phyloP scores from a whole-genome alignment of 306 rosid genomes.

The Inga leiocalycina region DNA sequence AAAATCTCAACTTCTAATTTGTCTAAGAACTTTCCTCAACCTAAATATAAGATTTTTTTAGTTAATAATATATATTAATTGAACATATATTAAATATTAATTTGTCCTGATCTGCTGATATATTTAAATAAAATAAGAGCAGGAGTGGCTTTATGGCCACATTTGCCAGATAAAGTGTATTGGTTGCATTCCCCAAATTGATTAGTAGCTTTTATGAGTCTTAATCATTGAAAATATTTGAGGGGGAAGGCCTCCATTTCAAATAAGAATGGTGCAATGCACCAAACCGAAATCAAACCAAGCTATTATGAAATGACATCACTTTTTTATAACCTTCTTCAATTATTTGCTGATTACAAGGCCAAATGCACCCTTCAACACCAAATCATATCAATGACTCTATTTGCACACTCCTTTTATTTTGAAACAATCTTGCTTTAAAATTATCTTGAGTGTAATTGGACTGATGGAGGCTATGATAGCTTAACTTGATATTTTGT shows the following conservation, averaged over 20 bases:
- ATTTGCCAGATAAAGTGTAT: not conserved
- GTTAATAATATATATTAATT: too few species aligned
- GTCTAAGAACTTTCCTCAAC: not conserved
- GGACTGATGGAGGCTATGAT: too few species aligned
- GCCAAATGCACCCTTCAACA: slow-evolving; percentile 10
- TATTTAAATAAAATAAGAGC: not conserved
- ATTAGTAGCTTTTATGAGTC: not conserved
- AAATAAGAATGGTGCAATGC: slow-evolving; percentile 30
- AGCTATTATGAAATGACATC: slow-evolving; percentile 36
- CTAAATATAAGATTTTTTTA: not conserved
- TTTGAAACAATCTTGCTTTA: too few species aligned
- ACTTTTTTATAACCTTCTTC: slow-evolving; percentile 18
- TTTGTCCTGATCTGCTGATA: not conserved
- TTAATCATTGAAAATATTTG: not conserved
- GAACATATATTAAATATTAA: too few species aligned
- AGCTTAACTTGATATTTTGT: too few species aligned
- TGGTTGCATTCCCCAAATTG: slow-evolving; percentile 10
- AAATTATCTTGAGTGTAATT: too few species aligned
- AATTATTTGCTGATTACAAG: slow-evolving; percentile 18
- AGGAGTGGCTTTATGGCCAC: not conserved
- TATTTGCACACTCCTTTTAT: too few species aligned
- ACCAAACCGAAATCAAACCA: slow-evolving; percentile 30
- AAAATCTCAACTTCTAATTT: not conserved
- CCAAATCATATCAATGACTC: slow-evolving; percentile 22
- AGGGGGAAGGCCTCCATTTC: slow-evolving; percentile 3